Evolutionary conservation across 352 stramenopile genomes (phyloP), one percentile per base, ranked within the genome.

Genomic region (Globisporangium uncinulatum): DNA sequence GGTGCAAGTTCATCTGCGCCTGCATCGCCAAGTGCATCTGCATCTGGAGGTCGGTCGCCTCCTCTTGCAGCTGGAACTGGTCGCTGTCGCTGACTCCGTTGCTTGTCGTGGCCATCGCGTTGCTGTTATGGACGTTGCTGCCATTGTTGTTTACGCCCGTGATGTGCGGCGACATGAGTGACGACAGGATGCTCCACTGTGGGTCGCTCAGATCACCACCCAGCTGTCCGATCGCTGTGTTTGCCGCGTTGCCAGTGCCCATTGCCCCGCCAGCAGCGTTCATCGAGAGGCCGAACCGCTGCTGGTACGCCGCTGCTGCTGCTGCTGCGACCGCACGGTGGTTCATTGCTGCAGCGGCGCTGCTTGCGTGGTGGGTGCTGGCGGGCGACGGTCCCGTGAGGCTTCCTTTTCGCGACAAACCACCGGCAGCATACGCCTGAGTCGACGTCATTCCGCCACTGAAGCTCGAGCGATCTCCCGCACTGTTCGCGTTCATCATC

Each of bases 1-100:
- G 84, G 57, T 94, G 84, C 41, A 95, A 61, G 47, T 89, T 91
- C 85, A 95, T 95, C 54, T 95, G 85, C 52, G 83, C 79, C 61
- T 93, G 83, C 83, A 95, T 93, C 19, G 82, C 81, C 63, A 92
- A 59, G 57, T 94, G 85, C 79, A 93, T 93, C 59, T 92, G 82
- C 62, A 92, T 59, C 43, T 91, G 84, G 32, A 92, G 57, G 53
- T 92, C 78, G 3, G 60, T 75, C 19, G 77, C 58, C 24, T 83
- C 75, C 29, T 86, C 74, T 6, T 88, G 66, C 31, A 92, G 63
- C 61, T 79, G 61, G 65, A 88, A 89, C 52, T 69, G 57, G 19
- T 86, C 74, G 15, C 60, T 29, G 32, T 24, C 62, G 31, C 63
- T 34, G 29, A 76, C 58, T 17, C 70, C 58, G 20, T 87, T 75